These are phyloP conservation scores for Zarea fungicola DNA, from an alignment of 2,329 filamentous ascomycete species.

Conservation along the genomic window DNA sequence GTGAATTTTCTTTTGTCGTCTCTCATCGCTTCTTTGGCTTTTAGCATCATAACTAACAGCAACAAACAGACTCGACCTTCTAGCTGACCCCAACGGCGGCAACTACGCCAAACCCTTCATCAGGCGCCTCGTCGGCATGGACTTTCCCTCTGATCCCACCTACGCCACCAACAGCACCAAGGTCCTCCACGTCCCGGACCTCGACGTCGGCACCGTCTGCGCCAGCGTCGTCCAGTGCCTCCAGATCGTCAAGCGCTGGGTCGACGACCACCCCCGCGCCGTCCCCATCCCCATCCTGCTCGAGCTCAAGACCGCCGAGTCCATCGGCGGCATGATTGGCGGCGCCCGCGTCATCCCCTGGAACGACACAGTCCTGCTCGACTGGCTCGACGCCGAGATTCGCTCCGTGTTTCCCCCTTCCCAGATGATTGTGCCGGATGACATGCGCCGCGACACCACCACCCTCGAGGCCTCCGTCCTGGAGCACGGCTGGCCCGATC, in stretches of 20 bases:
- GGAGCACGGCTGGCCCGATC: slow-evolving; percentile 42
- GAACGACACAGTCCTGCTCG: slow-evolving; percentile 36
- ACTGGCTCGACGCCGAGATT: slow-evolving; percentile 42
- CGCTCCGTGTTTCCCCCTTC: slow-evolving; percentile 33
- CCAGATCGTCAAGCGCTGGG: slow-evolving; percentile 37
- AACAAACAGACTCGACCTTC: slow-evolving; percentile 39
- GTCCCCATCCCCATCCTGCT: slow-evolving; percentile 45
- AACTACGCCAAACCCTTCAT: slow-evolving; percentile 41
- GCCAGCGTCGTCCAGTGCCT: slow-evolving; percentile 42
- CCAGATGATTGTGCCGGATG: slow-evolving; percentile 42
- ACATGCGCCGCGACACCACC: slow-evolving; percentile 33
- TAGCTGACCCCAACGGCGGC: slow-evolving; percentile 43
- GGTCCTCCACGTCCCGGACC: slow-evolving; percentile 45
- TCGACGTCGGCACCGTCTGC: slow-evolving; percentile 41
- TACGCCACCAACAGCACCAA: slow-evolving; percentile 40
- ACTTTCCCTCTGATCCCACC: slow-evolving; percentile 31
- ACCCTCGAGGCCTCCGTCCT: slow-evolving; percentile 43
- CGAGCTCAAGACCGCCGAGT: slow-evolving; percentile 39
- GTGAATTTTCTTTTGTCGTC: no score
- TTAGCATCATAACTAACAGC: not conserved
- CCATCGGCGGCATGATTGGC: slow-evolving; percentile 19
- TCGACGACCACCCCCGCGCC: slow-evolving; percentile 35
- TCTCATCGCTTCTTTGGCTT: no score
- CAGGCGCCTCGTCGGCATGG: slow-evolving; percentile 33
- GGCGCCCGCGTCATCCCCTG: slow-evolving; percentile 36